Conservation (phyloP, 768 basidiomycete species). For the Auricularia sp. region DNA sequence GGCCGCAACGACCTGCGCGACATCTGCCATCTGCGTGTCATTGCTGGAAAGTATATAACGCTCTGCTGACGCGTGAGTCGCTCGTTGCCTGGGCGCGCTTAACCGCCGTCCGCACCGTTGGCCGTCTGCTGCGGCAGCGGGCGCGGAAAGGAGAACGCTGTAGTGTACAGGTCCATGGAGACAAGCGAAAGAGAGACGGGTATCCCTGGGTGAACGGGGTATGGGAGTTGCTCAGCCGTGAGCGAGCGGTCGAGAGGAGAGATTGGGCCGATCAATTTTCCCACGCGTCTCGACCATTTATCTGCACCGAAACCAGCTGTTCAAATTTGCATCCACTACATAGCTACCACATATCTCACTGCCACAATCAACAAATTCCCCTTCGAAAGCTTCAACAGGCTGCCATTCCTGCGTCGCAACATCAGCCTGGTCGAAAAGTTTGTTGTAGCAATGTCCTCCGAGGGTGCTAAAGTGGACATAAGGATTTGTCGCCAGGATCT, state of each 20-base stretch:
- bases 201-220: slow-evolving; percentile 3
- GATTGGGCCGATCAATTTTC: neutral
- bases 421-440: slow-evolving; percentile 51
- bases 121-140: slow-evolving; percentile 39
- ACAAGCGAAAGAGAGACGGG: slow-evolving; percentile 4
- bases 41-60: slow-evolving; percentile 16
- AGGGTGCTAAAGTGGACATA: slow-evolving; percentile 59
- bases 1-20: slow-evolving; percentile 68
- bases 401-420: neutral
- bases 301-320: neutral
- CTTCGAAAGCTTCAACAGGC: neutral
- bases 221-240: neutral
- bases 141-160: slow-evolving; percentile 87
- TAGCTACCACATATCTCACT: neutral
- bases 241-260: neutral
- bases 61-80: neutral
- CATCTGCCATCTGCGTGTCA: slow-evolving; percentile 45
- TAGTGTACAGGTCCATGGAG: slow-evolving; percentile 87
- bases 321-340: neutral
- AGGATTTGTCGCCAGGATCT: slow-evolving; percentile 39
- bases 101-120: slow-evolving; percentile 1
- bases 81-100: too few species aligned
- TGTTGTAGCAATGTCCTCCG: slow-evolving; percentile 46
- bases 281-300: neutral
- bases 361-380: neutral